These are phyloP conservation scores for Paralagenidium karlingii DNA, from an alignment of 352 stramenopile genomes.

Conservation along the genomic window DNA sequence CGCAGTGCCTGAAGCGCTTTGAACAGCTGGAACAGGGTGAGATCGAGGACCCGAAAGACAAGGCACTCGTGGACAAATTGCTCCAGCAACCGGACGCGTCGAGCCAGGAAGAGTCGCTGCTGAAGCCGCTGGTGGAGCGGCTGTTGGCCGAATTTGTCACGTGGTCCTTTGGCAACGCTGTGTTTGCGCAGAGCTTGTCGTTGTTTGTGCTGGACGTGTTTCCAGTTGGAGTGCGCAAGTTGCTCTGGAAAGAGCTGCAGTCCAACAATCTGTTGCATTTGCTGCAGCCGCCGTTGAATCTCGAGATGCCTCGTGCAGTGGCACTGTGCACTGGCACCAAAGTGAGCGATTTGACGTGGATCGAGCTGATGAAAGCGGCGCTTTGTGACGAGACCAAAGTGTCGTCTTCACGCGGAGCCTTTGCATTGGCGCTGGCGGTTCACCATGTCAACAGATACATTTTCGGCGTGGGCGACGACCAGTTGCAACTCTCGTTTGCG, in stretches of 20 bases:
- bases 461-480: not conserved
- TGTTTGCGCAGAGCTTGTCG: slow-evolving; percentile 52
- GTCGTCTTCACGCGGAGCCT: slow-evolving; percentile 12
- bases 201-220: slow-evolving; percentile 48
- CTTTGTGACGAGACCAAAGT: not conserved
- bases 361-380: not conserved
- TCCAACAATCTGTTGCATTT: too few relatives aligned
- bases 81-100: slow-evolving; percentile 3
- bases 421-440: slow-evolving; percentile 47
- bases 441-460: too few relatives aligned
- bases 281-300: too few relatives aligned
- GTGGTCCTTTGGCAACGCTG: slow-evolving; percentile 46
- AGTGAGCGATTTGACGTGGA: too few relatives aligned
- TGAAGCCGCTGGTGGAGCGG: slow-evolving; percentile 37
- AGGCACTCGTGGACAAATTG: not conserved
- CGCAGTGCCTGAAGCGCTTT: slow-evolving; percentile 33
- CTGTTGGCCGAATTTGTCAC: slow-evolving; percentile 54
- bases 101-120: slow-evolving; percentile 11
- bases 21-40: too few relatives aligned
- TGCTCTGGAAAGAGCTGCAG: slow-evolving; percentile 66
- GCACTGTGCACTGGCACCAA: too few relatives aligned
- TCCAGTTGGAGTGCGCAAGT: slow-evolving; percentile 32
- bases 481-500: not conserved
- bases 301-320: too few relatives aligned
- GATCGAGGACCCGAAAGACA: slow-evolving; percentile 11